phyloP scores from a whole-genome alignment of 768 basidiomycete species.

The Boletus eberwhitei region DNA sequence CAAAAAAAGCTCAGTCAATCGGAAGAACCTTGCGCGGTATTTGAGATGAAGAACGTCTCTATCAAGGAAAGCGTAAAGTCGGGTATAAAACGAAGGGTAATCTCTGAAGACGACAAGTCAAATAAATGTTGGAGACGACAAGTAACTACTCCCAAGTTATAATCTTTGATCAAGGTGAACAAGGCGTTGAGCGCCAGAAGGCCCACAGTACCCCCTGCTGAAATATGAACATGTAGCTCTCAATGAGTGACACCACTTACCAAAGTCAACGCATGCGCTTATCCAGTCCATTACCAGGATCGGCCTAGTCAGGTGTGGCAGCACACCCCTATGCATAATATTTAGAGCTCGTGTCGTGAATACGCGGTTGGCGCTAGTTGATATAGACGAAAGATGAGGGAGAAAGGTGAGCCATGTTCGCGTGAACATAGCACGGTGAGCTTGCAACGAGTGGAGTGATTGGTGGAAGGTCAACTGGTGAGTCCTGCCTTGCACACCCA shows the following conservation, averaged over 20 bases:
- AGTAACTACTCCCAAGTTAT: slow-evolving; percentile 72
- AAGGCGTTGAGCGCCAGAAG: slow-evolving; percentile 88
- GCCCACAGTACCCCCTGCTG: slow-evolving; percentile 74
- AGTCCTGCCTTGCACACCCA: slow-evolving; percentile 43
- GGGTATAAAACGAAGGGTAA: slow-evolving; percentile 92
- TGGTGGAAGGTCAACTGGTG: slow-evolving; percentile 72
- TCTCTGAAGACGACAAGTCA: slow-evolving; percentile 52
- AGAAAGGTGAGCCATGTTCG: slow-evolving; percentile 75
- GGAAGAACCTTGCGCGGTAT: slow-evolving; percentile 92
- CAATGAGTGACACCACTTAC: slow-evolving; percentile 37
- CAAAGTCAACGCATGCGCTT: slow-evolving; percentile 75
- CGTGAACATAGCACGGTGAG: slow-evolving; percentile 80
- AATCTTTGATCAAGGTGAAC: slow-evolving; percentile 86
- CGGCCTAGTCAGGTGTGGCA: slow-evolving; percentile 79
- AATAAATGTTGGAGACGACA: neutral
- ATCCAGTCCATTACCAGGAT: slow-evolving; percentile 92
- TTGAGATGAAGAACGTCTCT: slow-evolving; percentile 86
- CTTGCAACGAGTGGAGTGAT: slow-evolving; percentile 69
- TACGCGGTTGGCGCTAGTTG: slow-evolving; percentile 29
- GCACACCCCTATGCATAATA: slow-evolving; percentile 77
- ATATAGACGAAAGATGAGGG: slow-evolving; percentile 48
- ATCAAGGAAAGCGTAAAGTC: slow-evolving; percentile 87
- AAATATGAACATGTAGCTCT: neutral
- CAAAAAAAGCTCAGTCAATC: slow-evolving; percentile 86
- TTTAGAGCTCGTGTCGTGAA: slow-evolving; percentile 60